A percentile compares a stretch with the other conserved stretches of the same genome.
Conservation (phyloP, 257 asterid species). For the Solanum gracilifrons region DNA sequence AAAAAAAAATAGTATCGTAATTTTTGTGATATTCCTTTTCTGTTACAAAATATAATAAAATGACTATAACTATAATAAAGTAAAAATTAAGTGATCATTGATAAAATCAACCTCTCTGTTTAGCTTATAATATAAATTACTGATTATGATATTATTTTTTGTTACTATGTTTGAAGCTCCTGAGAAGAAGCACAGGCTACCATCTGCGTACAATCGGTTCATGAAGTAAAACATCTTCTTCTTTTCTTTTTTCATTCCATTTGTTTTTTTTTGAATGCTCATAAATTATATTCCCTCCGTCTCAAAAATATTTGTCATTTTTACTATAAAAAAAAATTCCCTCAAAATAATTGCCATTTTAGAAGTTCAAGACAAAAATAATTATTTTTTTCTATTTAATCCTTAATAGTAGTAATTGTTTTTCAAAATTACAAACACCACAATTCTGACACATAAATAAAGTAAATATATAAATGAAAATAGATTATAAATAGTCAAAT, state of each 20-base stretch:
- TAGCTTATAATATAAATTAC: too few relatives aligned
- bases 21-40: background rate
- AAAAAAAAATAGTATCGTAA: background rate
- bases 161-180: constrained; percentile 43
- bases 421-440: too few relatives aligned
- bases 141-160: background rate
- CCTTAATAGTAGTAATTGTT: background rate
- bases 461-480: too few relatives aligned
- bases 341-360: too few relatives aligned
- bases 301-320: background rate
- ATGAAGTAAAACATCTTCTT: constrained; percentile 47
- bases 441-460: background rate
- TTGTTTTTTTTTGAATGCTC: background rate
- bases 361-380: background rate
- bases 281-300: too few relatives aligned
- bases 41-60: background rate
- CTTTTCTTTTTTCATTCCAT: background rate
- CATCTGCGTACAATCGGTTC: constrained; percentile 98
- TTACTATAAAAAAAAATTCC: too few relatives aligned
- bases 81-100: background rate
- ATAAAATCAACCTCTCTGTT: background rate
- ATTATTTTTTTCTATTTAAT: too few relatives aligned
- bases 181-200: constrained; percentile 96
- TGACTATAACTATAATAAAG: background rate
- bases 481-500: too few relatives aligned